Evolutionary conservation across 495 filamentous ascomycete species (phyloP).

Genomic region (Penicillium paradoxum): DNA sequence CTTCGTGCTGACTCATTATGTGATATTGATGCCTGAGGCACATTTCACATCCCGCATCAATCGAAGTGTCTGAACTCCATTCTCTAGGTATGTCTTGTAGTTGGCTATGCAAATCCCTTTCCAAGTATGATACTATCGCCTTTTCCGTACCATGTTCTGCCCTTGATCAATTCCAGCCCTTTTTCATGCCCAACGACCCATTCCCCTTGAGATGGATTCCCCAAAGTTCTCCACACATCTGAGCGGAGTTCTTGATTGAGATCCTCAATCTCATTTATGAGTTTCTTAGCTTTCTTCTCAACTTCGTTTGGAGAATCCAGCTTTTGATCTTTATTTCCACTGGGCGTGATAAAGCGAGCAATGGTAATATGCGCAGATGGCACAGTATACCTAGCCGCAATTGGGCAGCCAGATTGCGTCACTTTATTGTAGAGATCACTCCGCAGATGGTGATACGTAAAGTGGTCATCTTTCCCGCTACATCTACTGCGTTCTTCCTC

Average conservation of each 20-base stretch:
- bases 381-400: constrained; percentile 75
- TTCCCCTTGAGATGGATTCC: constrained; percentile 43
- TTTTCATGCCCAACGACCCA: constrained; percentile 77
- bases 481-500: constrained; percentile 30
- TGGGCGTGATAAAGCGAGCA: constrained; percentile 65
- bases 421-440: constrained; percentile 66
- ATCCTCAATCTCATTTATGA: constrained; percentile 64
- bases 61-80: too few relatives aligned
- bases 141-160: constrained; percentile 79
- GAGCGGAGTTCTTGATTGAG: constrained; percentile 67
- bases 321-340: constrained; percentile 36
- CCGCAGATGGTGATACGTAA: constrained; percentile 88
- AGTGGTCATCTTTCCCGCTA: constrained; percentile 45
- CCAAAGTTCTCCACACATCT: constrained; percentile 59
- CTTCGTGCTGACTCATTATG: constrained; percentile 21
- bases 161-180: constrained; percentile 65
- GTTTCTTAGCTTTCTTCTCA: constrained; percentile 45
- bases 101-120: constrained; percentile 39
- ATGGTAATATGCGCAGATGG: constrained; percentile 87
- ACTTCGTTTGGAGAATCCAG: constrained; percentile 19
- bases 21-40: constrained; percentile 7
- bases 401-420: constrained; percentile 50
- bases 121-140: constrained; percentile 60
- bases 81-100: constrained; percentile 4
- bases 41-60: background rate